A percentile compares a stretch with the other conserved stretches of the same genome.
Conservation (phyloP, 2,329 filamentous ascomycete species). For the Penicillium italicum region DNA sequence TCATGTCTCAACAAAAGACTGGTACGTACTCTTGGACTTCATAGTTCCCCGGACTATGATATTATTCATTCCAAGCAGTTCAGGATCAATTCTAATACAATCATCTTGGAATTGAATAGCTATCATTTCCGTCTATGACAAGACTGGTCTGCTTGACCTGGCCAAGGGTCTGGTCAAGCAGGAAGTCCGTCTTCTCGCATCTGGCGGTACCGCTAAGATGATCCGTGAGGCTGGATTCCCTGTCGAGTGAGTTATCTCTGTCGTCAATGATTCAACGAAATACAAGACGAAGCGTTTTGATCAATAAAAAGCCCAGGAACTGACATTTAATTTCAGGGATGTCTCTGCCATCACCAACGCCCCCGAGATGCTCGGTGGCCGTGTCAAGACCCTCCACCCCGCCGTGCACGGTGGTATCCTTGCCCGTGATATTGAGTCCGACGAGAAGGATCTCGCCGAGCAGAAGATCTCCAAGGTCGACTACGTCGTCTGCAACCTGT, state of each 20-base stretch:
- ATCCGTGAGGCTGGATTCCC: slow-evolving; percentile 94
- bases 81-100: slow-evolving; percentile 12
- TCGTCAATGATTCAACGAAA: not conserved
- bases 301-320: not conserved
- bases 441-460: slow-evolving; percentile 93
- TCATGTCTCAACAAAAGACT: slow-evolving; percentile 42
- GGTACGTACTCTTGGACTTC: slow-evolving; percentile 29
- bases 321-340: slow-evolving; percentile 57
- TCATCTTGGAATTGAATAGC: slow-evolving; percentile 47
- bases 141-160: slow-evolving; percentile 89
- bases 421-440: slow-evolving; percentile 86
- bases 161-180: slow-evolving; percentile 86
- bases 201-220: slow-evolving; percentile 92
- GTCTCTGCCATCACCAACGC: slow-evolving; percentile 95
- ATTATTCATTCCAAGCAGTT: slow-evolving; percentile 16
- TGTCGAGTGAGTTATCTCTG: slow-evolving; percentile 67
- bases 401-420: slow-evolving; percentile 83
- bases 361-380: slow-evolving; percentile 90
- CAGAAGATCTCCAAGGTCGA: slow-evolving; percentile 95
- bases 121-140: slow-evolving; percentile 97
- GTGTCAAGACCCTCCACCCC: slow-evolving; percentile 94
- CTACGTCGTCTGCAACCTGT: slow-evolving; percentile 96
- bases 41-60: slow-evolving; percentile 22
- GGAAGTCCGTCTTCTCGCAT: slow-evolving; percentile 88
- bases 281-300: not conserved